phyloP scores from a whole-genome alignment of 176 grass and related monocot genomes.

The Panicum miliaceum region DNA sequence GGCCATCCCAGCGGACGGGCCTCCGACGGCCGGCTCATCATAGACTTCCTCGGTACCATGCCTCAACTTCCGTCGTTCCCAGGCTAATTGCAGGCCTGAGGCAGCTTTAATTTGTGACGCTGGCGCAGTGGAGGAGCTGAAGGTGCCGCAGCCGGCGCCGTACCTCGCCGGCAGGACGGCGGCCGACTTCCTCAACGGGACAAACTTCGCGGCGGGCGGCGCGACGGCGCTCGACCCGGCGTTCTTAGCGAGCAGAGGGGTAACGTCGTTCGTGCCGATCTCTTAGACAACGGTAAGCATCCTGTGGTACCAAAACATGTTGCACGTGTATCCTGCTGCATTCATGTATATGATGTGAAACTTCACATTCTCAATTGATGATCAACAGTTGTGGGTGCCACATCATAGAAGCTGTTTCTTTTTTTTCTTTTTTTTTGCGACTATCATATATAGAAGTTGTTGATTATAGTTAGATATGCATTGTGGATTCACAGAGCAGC shows the following conservation, averaged over 20 bases:
- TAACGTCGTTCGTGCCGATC: slow-evolving; percentile 42
- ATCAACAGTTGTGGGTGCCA: no score
- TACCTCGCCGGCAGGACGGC: slow-evolving; percentile 59
- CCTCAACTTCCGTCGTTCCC: no score
- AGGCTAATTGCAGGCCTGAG: no score
- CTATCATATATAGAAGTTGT: no score
- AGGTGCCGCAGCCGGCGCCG: slow-evolving; percentile 41
- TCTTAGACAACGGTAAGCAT: no score
- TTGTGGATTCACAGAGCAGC: slow-evolving; percentile 22
- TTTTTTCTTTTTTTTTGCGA: no score
- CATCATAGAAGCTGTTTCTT: no score
- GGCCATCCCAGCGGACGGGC: slow-evolving; percentile 13
- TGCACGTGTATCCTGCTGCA: slow-evolving; percentile 42
- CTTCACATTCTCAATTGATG: no score
- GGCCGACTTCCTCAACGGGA: slow-evolving; percentile 49
- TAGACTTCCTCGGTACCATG: slow-evolving; percentile 47
- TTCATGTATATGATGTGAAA: no score
- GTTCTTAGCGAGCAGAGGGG: slow-evolving; percentile 49
- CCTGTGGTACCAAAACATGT: slow-evolving; percentile 53
- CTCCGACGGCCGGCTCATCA: not conserved
- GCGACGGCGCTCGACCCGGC: slow-evolving; percentile 50
- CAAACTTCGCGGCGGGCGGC: slow-evolving; percentile 63
- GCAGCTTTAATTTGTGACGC: no score
- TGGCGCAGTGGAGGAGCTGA: not conserved
- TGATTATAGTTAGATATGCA: no score